These are phyloP conservation scores for Laburnicola sp. DNA, from an alignment of 2,329 filamentous ascomycete species.

Conservation along the genomic window DNA sequence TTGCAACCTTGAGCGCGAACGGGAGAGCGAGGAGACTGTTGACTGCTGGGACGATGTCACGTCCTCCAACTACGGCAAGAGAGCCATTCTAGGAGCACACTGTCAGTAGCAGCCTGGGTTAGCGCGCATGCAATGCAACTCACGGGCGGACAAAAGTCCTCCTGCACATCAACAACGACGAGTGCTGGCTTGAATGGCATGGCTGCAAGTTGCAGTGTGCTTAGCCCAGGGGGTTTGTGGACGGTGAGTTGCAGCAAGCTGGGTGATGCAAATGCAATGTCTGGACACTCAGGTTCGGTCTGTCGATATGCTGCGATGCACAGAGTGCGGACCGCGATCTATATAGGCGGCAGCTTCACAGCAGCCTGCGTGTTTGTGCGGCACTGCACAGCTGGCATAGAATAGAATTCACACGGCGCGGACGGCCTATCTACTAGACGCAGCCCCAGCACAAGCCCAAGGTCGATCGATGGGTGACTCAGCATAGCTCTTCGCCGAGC, in stretches of 20 bases:
- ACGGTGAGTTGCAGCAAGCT: neutral
- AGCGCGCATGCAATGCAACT: conserved; percentile 35
- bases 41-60: conserved; percentile 68
- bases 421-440: neutral
- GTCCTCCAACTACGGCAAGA: conserved; percentile 77
- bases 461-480: conserved; percentile 5
- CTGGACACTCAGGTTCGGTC: no score
- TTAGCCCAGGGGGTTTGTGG: neutral
- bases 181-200: conserved; percentile 56
- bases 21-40: conserved; percentile 74
- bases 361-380: no score
- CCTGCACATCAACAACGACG: conserved; percentile 84
- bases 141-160: conserved; percentile 93
- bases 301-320: no score
- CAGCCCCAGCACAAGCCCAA: neutral
- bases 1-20: conserved; percentile 76
- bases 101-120: conserved; percentile 17
- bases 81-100: conserved; percentile 67
- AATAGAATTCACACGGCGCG: neutral
- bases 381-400: no score
- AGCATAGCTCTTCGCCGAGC: conserved; percentile 22
- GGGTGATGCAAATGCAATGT: no score
- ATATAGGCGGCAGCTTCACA: no score
- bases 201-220: neutral
- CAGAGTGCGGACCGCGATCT: no score